phyloP scores from a whole-genome alignment of 176 grass and related monocot genomes.

The Oropetium thomaeum region DNA sequence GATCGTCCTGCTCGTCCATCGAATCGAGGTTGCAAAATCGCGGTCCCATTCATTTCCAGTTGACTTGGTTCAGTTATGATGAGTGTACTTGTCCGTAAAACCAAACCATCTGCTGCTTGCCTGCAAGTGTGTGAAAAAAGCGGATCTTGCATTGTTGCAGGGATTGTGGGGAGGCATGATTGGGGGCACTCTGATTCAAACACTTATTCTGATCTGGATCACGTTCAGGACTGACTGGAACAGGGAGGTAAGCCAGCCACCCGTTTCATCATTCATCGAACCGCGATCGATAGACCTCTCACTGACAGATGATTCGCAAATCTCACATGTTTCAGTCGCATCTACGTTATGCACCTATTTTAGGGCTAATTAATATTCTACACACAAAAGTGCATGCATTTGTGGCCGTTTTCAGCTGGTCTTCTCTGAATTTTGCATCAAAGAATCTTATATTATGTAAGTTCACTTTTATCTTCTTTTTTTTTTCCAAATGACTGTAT shows the following conservation, averaged over 20 bases:
- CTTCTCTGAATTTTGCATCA: neutral
- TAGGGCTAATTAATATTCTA: constrained; percentile 13
- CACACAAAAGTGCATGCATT: neutral
- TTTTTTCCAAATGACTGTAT: constrained; percentile 9
- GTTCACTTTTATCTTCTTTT: neutral
- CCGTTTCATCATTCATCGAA: neutral
- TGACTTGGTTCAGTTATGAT: neutral
- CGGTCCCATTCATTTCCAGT: constrained; percentile 3
- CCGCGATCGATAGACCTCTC: neutral
- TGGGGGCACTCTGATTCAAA: constrained; percentile 66
- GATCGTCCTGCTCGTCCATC: too few relatives aligned
- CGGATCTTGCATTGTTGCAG: constrained; percentile 35
- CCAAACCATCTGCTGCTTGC: neutral
- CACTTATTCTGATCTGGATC: constrained; percentile 71
- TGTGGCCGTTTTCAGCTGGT: neutral
- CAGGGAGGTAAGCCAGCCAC: constrained; percentile 59
- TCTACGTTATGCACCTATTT: neutral
- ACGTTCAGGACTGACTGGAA: constrained; percentile 82
- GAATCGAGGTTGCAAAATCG: constrained; percentile 5
- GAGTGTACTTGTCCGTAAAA: neutral
- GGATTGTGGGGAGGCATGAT: constrained; percentile 91
- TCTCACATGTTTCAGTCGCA: constrained; percentile 23
- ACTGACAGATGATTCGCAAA: constrained; percentile 26
- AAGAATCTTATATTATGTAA: neutral
- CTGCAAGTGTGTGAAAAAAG: constrained; percentile 26